Evolutionary conservation across 1,284 basidiomycete genomes (phyloP).

Genomic region (Naganishia albida): DNA sequence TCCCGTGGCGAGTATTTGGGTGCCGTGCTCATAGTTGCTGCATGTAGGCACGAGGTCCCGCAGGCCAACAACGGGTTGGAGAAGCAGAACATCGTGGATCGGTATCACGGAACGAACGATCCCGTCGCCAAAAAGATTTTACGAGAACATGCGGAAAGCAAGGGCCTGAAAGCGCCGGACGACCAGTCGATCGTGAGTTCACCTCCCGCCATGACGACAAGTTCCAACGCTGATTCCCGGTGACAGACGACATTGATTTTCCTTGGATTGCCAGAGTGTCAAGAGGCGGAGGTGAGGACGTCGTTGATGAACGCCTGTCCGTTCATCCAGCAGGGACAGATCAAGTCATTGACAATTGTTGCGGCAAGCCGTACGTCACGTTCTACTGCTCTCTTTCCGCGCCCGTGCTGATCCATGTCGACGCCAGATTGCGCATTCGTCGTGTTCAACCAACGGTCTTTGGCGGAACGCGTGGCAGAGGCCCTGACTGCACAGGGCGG

Average conservation of each 20-base stretch:
- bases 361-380: constrained; percentile 54
- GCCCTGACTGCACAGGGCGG: constrained; percentile 74
- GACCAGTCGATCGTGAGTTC: constrained; percentile 76
- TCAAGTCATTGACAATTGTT: constrained; percentile 85
- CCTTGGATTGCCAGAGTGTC: constrained; percentile 73
- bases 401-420: constrained; percentile 1
- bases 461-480: constrained; percentile 82
- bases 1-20: not conserved
- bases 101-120: constrained; percentile 86
- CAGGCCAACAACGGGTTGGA: constrained; percentile 76
- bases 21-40: no score
- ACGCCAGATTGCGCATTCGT: constrained; percentile 83
- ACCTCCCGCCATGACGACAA: no score
- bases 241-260: constrained; percentile 85
- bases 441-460: constrained; percentile 78
- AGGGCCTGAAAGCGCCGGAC: constrained; percentile 85
- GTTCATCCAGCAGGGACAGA: constrained; percentile 64
- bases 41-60: constrained; percentile 78
- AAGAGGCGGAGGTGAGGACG: constrained; percentile 76
- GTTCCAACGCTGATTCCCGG: not conserved
- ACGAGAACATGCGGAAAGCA: constrained; percentile 66
- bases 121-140: constrained; percentile 89
- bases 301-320: constrained; percentile 72
- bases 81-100: constrained; percentile 89
- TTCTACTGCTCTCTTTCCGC: not conserved